Evolutionary conservation across 2,329 filamentous ascomycete species (phyloP).

Genomic region (Monosporascus sp.): DNA sequence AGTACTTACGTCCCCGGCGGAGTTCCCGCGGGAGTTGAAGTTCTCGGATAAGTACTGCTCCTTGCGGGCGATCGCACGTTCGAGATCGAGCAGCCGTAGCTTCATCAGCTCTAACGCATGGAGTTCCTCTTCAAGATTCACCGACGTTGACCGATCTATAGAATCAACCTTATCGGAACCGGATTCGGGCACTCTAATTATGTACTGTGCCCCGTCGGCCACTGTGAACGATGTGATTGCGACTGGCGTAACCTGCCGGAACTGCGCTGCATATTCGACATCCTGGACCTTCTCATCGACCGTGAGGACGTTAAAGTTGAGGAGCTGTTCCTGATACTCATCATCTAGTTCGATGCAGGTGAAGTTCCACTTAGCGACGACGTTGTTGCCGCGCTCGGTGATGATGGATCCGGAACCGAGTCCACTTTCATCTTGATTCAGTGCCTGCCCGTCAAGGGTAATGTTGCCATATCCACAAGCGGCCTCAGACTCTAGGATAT

Average conservation of each 20-base stretch:
- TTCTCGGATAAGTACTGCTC: slow-evolving; percentile 33
- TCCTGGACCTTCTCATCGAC: slow-evolving; percentile 37
- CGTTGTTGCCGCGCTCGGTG: slow-evolving; percentile 30
- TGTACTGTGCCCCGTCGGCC: slow-evolving; percentile 35
- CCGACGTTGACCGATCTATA: slow-evolving; percentile 10
- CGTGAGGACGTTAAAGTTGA: slow-evolving; percentile 38
- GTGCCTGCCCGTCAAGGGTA: slow-evolving; percentile 39
- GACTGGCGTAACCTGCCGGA: slow-evolving; percentile 40
- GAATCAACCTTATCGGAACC: slow-evolving; percentile 11
- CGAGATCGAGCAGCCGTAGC: slow-evolving; percentile 35
- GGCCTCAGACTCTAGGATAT: slow-evolving; percentile 39
- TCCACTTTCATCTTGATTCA: slow-evolving; percentile 35
- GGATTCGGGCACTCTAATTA: slow-evolving; percentile 17
- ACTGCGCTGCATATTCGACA: slow-evolving; percentile 37
- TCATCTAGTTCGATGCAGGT: slow-evolving; percentile 38
- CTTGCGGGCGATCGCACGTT: slow-evolving; percentile 37
- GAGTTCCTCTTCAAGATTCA: slow-evolving; percentile 35
- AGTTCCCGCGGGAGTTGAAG: slow-evolving; percentile 22
- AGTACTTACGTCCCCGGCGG: slow-evolving; percentile 15
- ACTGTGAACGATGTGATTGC: slow-evolving; percentile 29
- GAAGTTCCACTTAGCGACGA: slow-evolving; percentile 43
- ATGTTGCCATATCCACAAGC: slow-evolving; percentile 43
- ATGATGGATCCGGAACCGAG: slow-evolving; percentile 37
- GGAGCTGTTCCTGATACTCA: slow-evolving; percentile 35
- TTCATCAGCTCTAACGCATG: slow-evolving; percentile 39